Base-by-base conservation (phyloP, 345 rosid genomes). In the Capsella bursapastoris region DNA sequence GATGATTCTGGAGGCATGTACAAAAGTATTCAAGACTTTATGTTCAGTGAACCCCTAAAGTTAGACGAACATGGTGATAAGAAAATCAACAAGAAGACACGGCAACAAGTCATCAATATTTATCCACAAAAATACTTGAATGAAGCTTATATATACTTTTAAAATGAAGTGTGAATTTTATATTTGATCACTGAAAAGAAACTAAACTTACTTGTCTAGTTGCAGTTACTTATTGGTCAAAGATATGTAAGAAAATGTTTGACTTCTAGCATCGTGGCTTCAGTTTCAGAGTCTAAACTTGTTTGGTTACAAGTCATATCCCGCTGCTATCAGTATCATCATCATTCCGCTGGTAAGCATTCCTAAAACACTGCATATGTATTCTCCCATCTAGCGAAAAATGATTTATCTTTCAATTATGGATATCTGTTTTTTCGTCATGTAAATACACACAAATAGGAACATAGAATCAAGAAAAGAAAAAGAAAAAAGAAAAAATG, bases 371-470 rank as follows among this genome's bases (percentile, higher is more conserved):
- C 25, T 22, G 25, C 25, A 22, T 22, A 22, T 22, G 25, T 22
- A 22, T 22, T 22, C 25, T 22, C 25, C 22, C 22, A 18, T 18
- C 22, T 18, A 18, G 22, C 25, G 25, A 22, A 22, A 22, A 22
- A 22, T 22, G 25, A 22, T 3, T 14, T 14, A 53, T 34, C 45
- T 28, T 64, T 56, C 22, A 5, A 49, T 48, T 28, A 66, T 37
- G 52, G 49, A 76, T 29, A 8, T n/a, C 44, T 27, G 50, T 16
- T 34, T 43, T 68, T 48, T 37, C 66, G 47, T 67, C 16, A 64
- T 48, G 71, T 64, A 70, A 47, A 44, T 44, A 27, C 67, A 70
- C 62, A 77, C 32, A 55, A 28, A 47, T 47, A 8, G 45, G 60
- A 52, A 2, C 6, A 71, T 13, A 50, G 43, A 49, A 40, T 55